Evolutionary conservation across 2,329 filamentous ascomycete genomes (phyloP).

Genomic region (Trichoderma sp.): DNA sequence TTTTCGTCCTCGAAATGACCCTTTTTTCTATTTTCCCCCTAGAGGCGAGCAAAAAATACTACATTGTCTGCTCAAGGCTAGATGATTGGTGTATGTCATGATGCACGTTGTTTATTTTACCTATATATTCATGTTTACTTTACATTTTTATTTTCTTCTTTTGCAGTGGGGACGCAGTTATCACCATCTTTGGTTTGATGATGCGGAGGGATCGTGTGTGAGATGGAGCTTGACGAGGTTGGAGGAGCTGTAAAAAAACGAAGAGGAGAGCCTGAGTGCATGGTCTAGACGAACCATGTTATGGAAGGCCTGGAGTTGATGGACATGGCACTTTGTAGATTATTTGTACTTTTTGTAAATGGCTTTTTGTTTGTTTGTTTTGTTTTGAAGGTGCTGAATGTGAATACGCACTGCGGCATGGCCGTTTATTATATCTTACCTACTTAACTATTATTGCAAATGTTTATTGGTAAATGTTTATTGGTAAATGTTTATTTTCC

Average conservation of each 20-base stretch:
- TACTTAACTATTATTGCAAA: neutral
- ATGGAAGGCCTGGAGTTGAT: conserved; percentile 22
- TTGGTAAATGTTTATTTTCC: neutral
- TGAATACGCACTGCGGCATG: conserved; percentile 1
- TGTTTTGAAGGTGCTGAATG: conserved; percentile 6
- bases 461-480: neutral
- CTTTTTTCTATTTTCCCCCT: conserved; percentile 16
- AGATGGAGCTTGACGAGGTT: neutral
- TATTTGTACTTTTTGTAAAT: conserved; percentile 9
- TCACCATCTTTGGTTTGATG: neutral
- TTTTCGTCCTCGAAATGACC: neutral
- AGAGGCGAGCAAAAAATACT: conserved; percentile 11
- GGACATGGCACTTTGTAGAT: conserved; percentile 18
- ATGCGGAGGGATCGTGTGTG: neutral
- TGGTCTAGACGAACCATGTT: neutral
- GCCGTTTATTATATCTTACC: neutral
- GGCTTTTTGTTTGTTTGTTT: neutral
- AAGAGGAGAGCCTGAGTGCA: neutral
- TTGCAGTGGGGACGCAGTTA: neutral
- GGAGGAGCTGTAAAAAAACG: neutral
- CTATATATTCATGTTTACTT: neutral
- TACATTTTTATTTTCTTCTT: neutral
- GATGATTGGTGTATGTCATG: conserved; percentile 18
- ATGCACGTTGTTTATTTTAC: conserved; percentile 9
- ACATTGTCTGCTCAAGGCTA: neutral